phyloP scores from a whole-genome alignment of 495 filamentous ascomycete genomes.

The Evansstolkia leycettana region DNA sequence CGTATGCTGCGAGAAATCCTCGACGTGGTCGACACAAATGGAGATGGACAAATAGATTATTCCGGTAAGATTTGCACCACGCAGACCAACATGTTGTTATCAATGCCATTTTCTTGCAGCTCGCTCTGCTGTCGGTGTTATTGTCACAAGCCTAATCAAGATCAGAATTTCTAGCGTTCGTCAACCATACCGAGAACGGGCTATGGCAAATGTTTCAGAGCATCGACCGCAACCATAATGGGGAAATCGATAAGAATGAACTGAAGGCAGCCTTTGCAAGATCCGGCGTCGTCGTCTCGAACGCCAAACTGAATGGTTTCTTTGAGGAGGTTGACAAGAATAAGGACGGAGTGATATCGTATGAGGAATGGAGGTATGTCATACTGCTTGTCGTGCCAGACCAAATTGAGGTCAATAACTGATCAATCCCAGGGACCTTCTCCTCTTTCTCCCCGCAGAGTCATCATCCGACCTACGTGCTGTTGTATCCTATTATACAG shows the following conservation, averaged over 20 bases:
- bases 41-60: constrained; percentile 83
- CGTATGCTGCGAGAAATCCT: constrained; percentile 71
- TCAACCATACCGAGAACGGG: constrained; percentile 73
- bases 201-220: constrained; percentile 69
- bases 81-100: neutral
- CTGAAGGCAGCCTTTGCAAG: constrained; percentile 62
- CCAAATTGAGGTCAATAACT: constrained; percentile 7
- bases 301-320: constrained; percentile 66
- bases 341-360: constrained; percentile 76
- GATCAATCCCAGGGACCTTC: constrained; percentile 59
- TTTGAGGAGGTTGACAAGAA: constrained; percentile 85
- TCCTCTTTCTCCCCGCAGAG: constrained; percentile 80
- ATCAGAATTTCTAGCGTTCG: constrained; percentile 78
- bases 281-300: constrained; percentile 69
- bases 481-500: constrained; percentile 83
- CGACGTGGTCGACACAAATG: constrained; percentile 67
- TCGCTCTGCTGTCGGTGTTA: constrained; percentile 6
- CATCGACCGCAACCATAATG: constrained; percentile 79
- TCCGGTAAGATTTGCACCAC: constrained; percentile 46
- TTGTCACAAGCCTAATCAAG: constrained; percentile 15
- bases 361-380: constrained; percentile 91
- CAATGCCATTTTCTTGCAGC: constrained; percentile 1
- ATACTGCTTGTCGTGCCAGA: neutral
- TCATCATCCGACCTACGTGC: constrained; percentile 59
- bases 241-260: constrained; percentile 78